Evolutionary conservation across 164 flowering plant genomes (phyloP).

Genomic region (Macadamia integrifolia): DNA sequence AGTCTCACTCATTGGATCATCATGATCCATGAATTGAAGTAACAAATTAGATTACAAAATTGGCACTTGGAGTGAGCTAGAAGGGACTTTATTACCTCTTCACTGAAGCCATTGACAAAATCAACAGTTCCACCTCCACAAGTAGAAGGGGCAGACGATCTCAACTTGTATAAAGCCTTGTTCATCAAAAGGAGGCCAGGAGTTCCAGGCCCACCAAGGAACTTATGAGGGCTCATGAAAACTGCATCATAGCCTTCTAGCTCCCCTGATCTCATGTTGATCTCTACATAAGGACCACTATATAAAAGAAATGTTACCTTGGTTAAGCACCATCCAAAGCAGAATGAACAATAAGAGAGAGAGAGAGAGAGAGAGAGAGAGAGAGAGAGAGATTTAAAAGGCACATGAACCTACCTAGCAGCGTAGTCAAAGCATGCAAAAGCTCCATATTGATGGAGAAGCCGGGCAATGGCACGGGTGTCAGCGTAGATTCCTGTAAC

Average conservation of each 20-base stretch:
- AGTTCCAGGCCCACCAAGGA: slow-evolving; percentile 76
- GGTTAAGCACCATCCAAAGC: too few relatives aligned
- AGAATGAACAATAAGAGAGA: too few relatives aligned
- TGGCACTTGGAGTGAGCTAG: too few relatives aligned
- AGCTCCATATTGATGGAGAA: too few relatives aligned
- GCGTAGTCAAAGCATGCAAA: too few relatives aligned
- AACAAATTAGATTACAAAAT: too few relatives aligned
- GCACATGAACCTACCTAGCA: too few relatives aligned
- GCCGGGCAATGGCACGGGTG: too few relatives aligned
- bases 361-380: too few relatives aligned
- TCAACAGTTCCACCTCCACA: slow-evolving; percentile 78
- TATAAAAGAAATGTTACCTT: background rate
- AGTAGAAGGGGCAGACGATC: slow-evolving; percentile 56
- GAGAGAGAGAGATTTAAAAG: too few relatives aligned
- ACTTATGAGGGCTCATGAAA: slow-evolving; percentile 75
- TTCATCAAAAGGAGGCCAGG: slow-evolving; percentile 62
- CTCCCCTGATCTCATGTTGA: slow-evolving; percentile 69
- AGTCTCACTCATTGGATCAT: background rate
- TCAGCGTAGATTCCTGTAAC: too few relatives aligned
- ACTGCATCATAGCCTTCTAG: slow-evolving; percentile 75
- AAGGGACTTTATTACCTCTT: slow-evolving; percentile 27
- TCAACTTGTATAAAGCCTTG: slow-evolving; percentile 44
- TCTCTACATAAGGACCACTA: slow-evolving; percentile 60
- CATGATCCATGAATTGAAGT: too few relatives aligned
- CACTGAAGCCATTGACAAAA: slow-evolving; percentile 57